These are phyloP conservation scores for Pogostemon cablin DNA, from an alignment of 257 asterid genomes.

Conservation along the genomic window DNA sequence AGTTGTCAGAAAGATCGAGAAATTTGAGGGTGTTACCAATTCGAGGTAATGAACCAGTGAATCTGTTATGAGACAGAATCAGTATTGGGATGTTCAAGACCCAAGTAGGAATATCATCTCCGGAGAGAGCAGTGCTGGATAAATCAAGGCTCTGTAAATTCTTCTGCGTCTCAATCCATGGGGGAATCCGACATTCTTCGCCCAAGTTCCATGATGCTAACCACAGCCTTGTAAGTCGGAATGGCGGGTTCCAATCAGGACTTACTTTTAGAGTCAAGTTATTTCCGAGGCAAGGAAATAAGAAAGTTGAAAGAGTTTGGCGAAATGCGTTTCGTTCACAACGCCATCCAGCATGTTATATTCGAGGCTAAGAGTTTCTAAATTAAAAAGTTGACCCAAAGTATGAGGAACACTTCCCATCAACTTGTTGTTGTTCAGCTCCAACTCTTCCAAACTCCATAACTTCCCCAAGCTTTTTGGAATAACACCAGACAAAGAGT, in stretches of 20 bases:
- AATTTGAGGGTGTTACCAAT: neutral
- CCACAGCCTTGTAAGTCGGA: rapidly evolving
- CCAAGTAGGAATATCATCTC: neutral
- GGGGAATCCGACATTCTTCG: conserved; percentile 17
- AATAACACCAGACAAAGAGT: conserved; percentile 33
- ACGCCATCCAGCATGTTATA: conserved; percentile 39
- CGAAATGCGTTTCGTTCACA: conserved; percentile 18
- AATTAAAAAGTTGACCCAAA: conserved; percentile 36
- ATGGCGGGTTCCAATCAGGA: neutral
- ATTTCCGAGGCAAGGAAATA: neutral
- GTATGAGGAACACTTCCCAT: conserved; percentile 45
- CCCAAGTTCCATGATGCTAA: conserved; percentile 36
- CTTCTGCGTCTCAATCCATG: conserved; percentile 34
- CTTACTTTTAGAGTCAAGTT: conserved; percentile 9
- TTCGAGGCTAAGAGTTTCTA: neutral
- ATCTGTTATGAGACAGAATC: conserved; percentile 23
- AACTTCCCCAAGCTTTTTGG: conserved; percentile 35
- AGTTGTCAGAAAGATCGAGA: neutral
- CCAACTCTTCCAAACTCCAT: conserved; percentile 11
- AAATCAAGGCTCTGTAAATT: neutral
- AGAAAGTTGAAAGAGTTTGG: neutral
- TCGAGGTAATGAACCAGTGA: conserved; percentile 40
- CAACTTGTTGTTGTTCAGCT: conserved; percentile 28
- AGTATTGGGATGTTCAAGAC: neutral
- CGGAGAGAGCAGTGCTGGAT: neutral